Conservation (phyloP, 371 early-diverging fungal species). For the Mortierella polycephala region DNA sequence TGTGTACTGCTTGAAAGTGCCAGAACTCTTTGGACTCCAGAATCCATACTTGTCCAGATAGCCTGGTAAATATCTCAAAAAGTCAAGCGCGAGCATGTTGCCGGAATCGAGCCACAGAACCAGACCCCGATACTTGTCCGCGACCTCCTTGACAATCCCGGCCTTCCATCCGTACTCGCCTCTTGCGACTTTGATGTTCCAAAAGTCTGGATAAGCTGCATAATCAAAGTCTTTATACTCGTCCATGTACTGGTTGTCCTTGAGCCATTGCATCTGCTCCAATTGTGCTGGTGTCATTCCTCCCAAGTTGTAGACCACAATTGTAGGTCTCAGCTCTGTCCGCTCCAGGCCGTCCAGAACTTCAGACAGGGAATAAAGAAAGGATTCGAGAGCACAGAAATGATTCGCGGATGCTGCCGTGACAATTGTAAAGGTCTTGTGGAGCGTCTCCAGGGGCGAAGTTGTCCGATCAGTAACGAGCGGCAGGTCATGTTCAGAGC, state of each 20-base stretch:
- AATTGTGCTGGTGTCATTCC: conserved; percentile 52
- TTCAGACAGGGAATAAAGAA: conserved; percentile 62
- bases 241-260: conserved; percentile 56
- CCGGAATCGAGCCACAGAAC: conserved; percentile 74
- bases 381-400: conserved; percentile 69
- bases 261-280: conserved; percentile 43
- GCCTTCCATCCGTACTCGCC: conserved; percentile 79
- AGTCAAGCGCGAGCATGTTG: conserved; percentile 65
- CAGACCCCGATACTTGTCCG: conserved; percentile 60
- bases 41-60: conserved; percentile 62
- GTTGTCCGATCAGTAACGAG: conserved; percentile 26
- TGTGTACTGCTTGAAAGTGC: conserved; percentile 64
- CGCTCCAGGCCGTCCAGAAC: conserved; percentile 53
- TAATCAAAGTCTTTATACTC: conserved; percentile 64
- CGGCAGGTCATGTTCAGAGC: conserved; percentile 30
- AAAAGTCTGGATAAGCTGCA: conserved; percentile 66
- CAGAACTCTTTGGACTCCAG: conserved; percentile 67
- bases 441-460: conserved; percentile 40
- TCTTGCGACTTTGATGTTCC: conserved; percentile 67
- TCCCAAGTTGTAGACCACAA: conserved; percentile 63
- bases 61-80: conserved; percentile 58
- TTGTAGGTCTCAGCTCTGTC: conserved; percentile 46
- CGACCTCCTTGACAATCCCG: conserved; percentile 69
- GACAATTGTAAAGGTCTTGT: conserved; percentile 61
- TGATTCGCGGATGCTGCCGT: conserved; percentile 74